Evolutionary conservation across 306 rosid species (phyloP).

Genomic region (Dalbergia cultrata): DNA sequence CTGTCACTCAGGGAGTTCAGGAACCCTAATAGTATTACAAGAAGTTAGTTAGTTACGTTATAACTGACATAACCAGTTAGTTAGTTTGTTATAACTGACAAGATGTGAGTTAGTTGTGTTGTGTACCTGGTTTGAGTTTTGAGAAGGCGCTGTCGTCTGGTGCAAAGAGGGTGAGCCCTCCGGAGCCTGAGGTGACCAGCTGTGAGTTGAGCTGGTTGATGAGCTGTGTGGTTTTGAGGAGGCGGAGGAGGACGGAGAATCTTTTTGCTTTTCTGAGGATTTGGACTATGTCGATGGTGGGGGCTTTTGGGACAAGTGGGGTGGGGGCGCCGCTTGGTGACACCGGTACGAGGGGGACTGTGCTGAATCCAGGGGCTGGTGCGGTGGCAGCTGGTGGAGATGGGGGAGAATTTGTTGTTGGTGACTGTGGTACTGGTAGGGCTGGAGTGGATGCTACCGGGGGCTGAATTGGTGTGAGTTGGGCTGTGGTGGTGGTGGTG

Average conservation of each 20-base stretch:
- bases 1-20: constrained; percentile 62
- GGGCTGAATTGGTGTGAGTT: constrained; percentile 51
- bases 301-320: constrained; percentile 52
- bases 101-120: not conserved
- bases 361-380: constrained; percentile 48
- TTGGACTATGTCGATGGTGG: constrained; percentile 53
- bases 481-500: constrained; percentile 43
- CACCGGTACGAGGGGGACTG: constrained; percentile 48
- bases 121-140: constrained; percentile 53
- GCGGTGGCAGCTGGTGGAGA: constrained; percentile 7
- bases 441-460: constrained; percentile 31
- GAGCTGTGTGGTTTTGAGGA: constrained; percentile 59
- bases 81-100: not conserved
- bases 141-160: constrained; percentile 70
- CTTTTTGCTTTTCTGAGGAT: constrained; percentile 64
- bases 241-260: constrained; percentile 60
- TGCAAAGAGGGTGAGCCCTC: constrained; percentile 68
- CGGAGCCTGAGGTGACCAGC: constrained; percentile 55
- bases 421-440: not conserved
- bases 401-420: not conserved
- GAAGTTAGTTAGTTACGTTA: too few relatives aligned
- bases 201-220: constrained; percentile 61
- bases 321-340: constrained; percentile 49
- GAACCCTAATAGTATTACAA: constrained; percentile 46
- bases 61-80: too few relatives aligned